Evolutionary conservation across 2,329 filamentous ascomycete genomes (phyloP), one percentile per base, ranked within the genome.

Genomic region (Alternaria novae-zelandiae): DNA sequence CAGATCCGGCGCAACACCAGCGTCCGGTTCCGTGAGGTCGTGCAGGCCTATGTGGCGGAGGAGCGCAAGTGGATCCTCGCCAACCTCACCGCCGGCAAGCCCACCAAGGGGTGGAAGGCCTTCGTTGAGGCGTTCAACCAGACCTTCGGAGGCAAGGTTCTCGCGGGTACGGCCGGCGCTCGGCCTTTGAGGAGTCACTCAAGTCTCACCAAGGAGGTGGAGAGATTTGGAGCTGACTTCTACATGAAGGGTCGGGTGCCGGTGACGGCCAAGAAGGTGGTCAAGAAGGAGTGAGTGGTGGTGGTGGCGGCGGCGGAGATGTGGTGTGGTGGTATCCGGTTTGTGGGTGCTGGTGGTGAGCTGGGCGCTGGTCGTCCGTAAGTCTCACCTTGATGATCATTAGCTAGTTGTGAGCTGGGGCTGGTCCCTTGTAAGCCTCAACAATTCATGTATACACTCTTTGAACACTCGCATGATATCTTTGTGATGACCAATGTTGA

Each of bases 1-100:
- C 73, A 77, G 56, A 74, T 76, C n/a, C 73, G 73, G 4, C 74
- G 73, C 58, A 72, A 73, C 59, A 77, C 71, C 5, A 51, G 57
- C 4, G 68, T 74, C 2, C 64, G 72, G 2, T 77, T 75, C 61
- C 67, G 74, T 8, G 62, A 64, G 20, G 68, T 70, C 1, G 74
- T 76, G 2, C 57, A 57, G 26, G 63, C 68, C 5, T 77, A 76
- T 21, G 51, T 73, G 3, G 44, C 50, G 9, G 67, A 64, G 17
- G 73, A 77, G 64, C 67, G 73, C 2, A 32, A 46, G 17, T 77
- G 74, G 74, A 74, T 77, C 28, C 51, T 69, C 1, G 59, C 59
- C 15, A 63, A 76, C 17, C 63, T 74, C 21, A 61, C 30, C 2
- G 47, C 58, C 10, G 70, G 70, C 5, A 75, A 71, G 64, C 72